phyloP scores from a whole-genome alignment of 257 asterid species.

The Solanum pinnatisectum region DNA sequence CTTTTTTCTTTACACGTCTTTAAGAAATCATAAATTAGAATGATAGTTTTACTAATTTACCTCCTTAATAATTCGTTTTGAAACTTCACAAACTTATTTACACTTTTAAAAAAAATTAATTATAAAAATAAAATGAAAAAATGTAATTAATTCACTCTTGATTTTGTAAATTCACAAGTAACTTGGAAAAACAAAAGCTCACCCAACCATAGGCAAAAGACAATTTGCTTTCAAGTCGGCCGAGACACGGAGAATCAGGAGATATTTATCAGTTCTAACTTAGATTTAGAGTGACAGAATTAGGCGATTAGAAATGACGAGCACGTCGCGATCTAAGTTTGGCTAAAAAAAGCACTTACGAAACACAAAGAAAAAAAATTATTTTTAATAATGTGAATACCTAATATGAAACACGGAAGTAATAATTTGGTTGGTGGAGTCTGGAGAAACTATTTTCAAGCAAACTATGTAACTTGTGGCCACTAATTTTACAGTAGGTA shows the following conservation, averaged over 20 bases:
- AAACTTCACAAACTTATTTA: not conserved
- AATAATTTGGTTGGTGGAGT: not conserved
- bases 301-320: not conserved
- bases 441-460: not conserved
- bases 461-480: not conserved
- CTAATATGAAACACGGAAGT: not conserved
- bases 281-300: too few species aligned
- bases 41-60: not conserved
- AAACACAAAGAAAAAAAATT: too few species aligned
- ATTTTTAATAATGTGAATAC: too few species aligned
- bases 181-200: not conserved
- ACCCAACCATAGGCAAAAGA: not conserved
- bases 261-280: too few species aligned
- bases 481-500: not conserved
- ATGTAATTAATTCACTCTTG: too few species aligned
- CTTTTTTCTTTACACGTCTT: too few species aligned
- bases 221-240: not conserved
- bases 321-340: too few species aligned
- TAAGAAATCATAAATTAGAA: not conserved
- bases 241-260: too few species aligned
- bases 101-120: too few species aligned
- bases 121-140: too few species aligned
- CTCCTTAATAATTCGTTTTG: not conserved
- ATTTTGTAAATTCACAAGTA: not conserved
- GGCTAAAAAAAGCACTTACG: too few species aligned